These are phyloP conservation scores for Phialocephala sp. DNA, from an alignment of 2,329 filamentous ascomycete genomes.

Conservation along the genomic window DNA sequence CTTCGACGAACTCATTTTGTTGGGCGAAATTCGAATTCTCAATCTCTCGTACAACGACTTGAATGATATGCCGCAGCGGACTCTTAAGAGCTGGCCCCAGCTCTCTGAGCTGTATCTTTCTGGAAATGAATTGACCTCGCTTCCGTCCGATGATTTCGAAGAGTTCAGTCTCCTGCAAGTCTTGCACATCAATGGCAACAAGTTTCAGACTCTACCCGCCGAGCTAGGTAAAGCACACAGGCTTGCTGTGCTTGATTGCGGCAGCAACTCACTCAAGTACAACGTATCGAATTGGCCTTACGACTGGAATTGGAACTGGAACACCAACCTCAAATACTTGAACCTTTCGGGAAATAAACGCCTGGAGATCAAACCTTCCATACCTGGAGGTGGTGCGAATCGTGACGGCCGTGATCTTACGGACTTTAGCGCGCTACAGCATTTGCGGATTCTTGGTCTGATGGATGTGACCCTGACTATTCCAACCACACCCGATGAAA, in stretches of 20 bases:
- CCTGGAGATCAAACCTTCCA: slow-evolving; percentile 83
- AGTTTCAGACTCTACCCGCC: slow-evolving; percentile 94
- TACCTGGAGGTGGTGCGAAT: slow-evolving; percentile 73
- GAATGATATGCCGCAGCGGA: slow-evolving; percentile 87
- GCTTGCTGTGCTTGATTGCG: slow-evolving; percentile 89
- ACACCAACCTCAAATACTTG: slow-evolving; percentile 90
- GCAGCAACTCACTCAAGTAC: slow-evolving; percentile 95
- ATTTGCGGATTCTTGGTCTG: slow-evolving; percentile 85
- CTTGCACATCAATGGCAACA: slow-evolving; percentile 95
- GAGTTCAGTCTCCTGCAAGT: slow-evolving; percentile 86
- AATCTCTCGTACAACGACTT: slow-evolving; percentile 96
- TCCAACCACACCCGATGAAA: slow-evolving; percentile 92
- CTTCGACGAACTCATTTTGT: slow-evolving; percentile 85
- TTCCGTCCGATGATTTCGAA: slow-evolving; percentile 93
- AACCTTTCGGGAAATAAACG: slow-evolving; percentile 97
- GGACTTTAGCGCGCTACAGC: slow-evolving; percentile 84
- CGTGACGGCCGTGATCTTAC: slow-evolving; percentile 74
- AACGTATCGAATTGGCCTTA: slow-evolving; percentile 99
- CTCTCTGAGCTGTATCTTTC: slow-evolving; percentile 93
- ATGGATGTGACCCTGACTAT: slow-evolving; percentile 98
- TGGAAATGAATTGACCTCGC: slow-evolving; percentile 88
- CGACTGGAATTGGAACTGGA: slow-evolving; percentile 99
- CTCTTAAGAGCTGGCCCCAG: slow-evolving; percentile 87
- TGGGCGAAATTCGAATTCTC: slow-evolving; percentile 83
- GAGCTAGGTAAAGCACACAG: slow-evolving; percentile 95